Evolutionary conservation across 2,329 filamentous ascomycete genomes (phyloP).

Genomic region (Stromatinia cepivora): DNA sequence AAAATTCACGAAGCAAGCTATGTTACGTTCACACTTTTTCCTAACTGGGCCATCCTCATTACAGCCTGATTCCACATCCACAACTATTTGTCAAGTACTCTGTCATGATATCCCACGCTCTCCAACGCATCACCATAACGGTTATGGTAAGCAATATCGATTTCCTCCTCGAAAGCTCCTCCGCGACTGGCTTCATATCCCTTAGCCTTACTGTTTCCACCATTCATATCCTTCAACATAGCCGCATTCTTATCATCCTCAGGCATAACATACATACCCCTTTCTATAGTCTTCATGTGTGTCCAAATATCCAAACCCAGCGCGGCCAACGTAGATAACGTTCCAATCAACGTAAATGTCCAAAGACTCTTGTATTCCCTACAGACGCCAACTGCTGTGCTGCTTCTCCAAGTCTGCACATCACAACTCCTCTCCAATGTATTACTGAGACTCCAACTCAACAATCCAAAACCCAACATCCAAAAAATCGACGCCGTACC

Average conservation of each 20-base stretch:
- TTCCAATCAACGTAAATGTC: constrained; percentile 36
- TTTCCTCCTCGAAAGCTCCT: constrained; percentile 22
- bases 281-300: constrained; percentile 28
- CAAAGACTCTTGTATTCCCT: constrained; percentile 39
- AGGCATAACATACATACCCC: constrained; percentile 33
- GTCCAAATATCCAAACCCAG: constrained; percentile 34
- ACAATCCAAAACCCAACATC: constrained; percentile 35
- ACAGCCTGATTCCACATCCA: too few relatives aligned
- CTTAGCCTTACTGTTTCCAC: constrained; percentile 20
- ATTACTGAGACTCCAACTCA: constrained; percentile 36
- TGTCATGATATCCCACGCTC: constrained; percentile 14
- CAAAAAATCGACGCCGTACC: constrained; percentile 32
- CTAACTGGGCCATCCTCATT: neutral
- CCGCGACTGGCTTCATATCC: constrained; percentile 29
- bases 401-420: constrained; percentile 30
- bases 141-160: constrained; percentile 37
- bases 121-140: constrained; percentile 30
- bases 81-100: neutral
- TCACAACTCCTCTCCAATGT: constrained; percentile 35
- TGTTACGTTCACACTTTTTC: neutral
- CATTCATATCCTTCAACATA: constrained; percentile 29
- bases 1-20: neutral
- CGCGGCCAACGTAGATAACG: constrained; percentile 34
- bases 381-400: constrained; percentile 34
- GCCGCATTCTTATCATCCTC: constrained; percentile 36